Evolutionary conservation across 2,329 filamentous ascomycete species (phyloP).

Genomic region (Thelonectria blattea): DNA sequence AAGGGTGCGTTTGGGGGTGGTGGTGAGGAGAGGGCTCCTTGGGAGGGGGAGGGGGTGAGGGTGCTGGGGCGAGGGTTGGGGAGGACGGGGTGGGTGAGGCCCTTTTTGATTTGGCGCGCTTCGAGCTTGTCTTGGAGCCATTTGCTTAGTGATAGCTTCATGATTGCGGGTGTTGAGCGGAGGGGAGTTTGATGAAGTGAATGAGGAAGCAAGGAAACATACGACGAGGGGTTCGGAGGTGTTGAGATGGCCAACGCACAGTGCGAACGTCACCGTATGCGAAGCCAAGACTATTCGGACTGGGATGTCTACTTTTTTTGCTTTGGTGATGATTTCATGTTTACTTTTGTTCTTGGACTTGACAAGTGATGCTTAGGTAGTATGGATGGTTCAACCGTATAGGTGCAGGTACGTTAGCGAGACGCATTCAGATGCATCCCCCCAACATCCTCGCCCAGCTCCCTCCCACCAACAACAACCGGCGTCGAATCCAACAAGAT

Average conservation of each 20-base stretch:
- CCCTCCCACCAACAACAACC: not conserved
- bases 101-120: not conserved
- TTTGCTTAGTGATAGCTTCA: not conserved
- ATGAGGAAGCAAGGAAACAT: not conserved
- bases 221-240: too few species aligned
- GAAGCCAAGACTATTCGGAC: too few species aligned
- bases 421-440: conserved; percentile 5
- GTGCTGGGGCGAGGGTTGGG: not conserved
- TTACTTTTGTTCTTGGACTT: too few species aligned
- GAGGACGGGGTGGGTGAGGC: not conserved
- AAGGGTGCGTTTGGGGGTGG: not conserved
- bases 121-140: not conserved
- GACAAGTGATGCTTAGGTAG: too few species aligned
- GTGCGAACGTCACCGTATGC: too few species aligned
- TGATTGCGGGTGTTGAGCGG: not conserved
- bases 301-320: too few species aligned
- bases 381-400: not conserved
- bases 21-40: not conserved
- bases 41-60: not conserved
- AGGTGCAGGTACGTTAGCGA: not conserved
- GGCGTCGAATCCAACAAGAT: conserved; percentile 6
- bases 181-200: not conserved
- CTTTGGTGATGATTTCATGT: too few species aligned
- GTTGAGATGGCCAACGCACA: too few species aligned
- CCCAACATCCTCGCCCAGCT: conserved; percentile 2